These are phyloP conservation scores for Mycena amicta DNA, from an alignment of 768 basidiomycete species.

Conservation along the genomic window DNA sequence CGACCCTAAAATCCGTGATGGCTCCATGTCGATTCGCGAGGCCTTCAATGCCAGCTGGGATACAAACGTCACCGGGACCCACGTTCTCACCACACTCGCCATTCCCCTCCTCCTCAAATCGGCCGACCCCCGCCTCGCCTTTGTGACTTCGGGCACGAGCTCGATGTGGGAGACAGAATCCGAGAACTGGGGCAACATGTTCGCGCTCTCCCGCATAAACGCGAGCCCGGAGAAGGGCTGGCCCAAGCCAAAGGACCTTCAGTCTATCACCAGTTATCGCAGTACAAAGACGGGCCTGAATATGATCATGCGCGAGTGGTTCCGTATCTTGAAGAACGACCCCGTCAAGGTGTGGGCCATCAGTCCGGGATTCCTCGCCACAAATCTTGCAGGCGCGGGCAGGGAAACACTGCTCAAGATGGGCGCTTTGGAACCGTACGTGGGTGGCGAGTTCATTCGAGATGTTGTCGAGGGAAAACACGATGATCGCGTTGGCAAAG, in stretches of 20 bases:
- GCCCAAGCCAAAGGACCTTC: constrained; percentile 2
- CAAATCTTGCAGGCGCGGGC: neutral
- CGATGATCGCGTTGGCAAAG: constrained; percentile 7
- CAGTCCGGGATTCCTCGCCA: constrained; percentile 6
- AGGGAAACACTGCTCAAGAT: neutral
- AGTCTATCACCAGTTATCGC: constrained; percentile 3
- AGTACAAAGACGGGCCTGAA: constrained; percentile 9
- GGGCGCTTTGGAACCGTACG: neutral
- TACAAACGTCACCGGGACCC: constrained; percentile 4
- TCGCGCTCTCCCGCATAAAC: neutral
- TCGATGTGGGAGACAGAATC: neutral
- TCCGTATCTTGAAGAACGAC: constrained; percentile 4
- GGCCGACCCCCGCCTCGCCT: constrained; percentile 10
- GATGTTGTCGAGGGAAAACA: constrained; percentile 3
- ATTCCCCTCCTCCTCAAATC: constrained; percentile 11
- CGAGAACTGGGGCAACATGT: neutral
- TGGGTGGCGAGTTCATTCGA: neutral
- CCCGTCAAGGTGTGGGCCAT: constrained; percentile 9
- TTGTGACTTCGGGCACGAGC: constrained; percentile 4
- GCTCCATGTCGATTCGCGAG: constrained; percentile 1
- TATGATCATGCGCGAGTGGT: constrained; percentile 13
- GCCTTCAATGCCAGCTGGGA: constrained; percentile 5
- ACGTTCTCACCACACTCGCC: constrained; percentile 4
- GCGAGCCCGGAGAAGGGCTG: neutral
- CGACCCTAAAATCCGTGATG: neutral